These are phyloP conservation scores for Fagus crenata DNA, from an alignment of 306 rosid genomes.

Conservation along the genomic window DNA sequence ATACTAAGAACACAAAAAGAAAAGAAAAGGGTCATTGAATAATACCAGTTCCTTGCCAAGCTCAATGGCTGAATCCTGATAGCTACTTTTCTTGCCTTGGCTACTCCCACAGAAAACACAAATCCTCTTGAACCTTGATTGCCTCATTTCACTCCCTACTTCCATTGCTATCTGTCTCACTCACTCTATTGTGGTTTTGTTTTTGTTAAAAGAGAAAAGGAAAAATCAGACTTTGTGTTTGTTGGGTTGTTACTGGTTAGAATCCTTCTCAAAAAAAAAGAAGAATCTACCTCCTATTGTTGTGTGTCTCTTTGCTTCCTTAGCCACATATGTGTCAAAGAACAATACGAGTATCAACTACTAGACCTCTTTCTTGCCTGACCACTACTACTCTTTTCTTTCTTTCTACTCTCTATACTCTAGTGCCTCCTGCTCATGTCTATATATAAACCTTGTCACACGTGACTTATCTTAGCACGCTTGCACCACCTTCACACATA, in stretches of 20 bases:
- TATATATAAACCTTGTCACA: constrained; percentile 61
- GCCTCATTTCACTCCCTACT: constrained; percentile 57
- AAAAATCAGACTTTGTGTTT: not conserved
- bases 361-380: constrained; percentile 34
- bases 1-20: not conserved
- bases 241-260: constrained; percentile 3
- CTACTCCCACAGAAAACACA: constrained; percentile 99
- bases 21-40: not conserved
- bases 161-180: constrained; percentile 48
- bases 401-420: not conserved
- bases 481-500: constrained; percentile 20
- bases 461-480: constrained; percentile 56
- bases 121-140: constrained; percentile 83
- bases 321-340: constrained; percentile 31
- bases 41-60: constrained; percentile 98
- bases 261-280: constrained; percentile 6
- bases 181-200: constrained; percentile 5
- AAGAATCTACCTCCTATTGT: not conserved
- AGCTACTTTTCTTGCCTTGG: constrained; percentile 89
- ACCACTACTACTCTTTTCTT: constrained; percentile 24
- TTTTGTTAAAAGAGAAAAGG: too few species aligned
- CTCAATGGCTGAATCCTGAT: constrained; percentile 92
- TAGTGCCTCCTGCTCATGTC: constrained; percentile 29
- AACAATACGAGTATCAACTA: constrained; percentile 34
- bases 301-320: constrained; percentile 36